Evolutionary conservation across 1,284 basidiomycete genomes (phyloP).

Genomic region (Puccinia horiana): DNA sequence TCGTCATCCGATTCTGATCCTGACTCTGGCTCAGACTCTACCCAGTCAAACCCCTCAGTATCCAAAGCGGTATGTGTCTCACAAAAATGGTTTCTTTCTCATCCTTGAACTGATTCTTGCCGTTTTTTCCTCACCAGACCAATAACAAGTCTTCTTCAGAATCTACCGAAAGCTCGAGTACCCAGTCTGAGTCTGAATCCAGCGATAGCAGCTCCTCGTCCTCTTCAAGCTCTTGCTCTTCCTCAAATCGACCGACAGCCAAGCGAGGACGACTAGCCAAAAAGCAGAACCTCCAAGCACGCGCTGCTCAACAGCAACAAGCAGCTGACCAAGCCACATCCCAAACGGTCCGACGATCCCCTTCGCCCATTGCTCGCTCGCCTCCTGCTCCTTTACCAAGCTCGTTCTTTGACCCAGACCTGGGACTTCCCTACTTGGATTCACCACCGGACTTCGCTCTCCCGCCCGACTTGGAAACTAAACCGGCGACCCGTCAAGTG

Average conservation of each 20-base stretch:
- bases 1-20: not conserved
- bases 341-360: not conserved
- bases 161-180: not conserved
- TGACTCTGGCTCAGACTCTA: not conserved
- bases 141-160: conserved; percentile 1
- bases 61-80: not conserved
- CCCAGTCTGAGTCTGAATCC: not conserved
- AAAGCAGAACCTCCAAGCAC: not conserved
- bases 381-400: conserved; percentile 4
- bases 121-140: not conserved
- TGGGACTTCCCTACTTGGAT: not conserved
- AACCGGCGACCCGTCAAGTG: not conserved
- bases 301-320: not conserved
- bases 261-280: conserved; percentile 21
- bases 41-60: not conserved
- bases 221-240: conserved; percentile 8
- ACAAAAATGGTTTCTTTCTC: not conserved
- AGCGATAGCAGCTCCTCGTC: not conserved
- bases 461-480: not conserved
- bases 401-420: conserved; percentile 17
- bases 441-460: conserved; percentile 1
- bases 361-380: not conserved
- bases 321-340: not conserved
- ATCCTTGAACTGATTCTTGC: not conserved
- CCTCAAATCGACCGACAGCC: not conserved